These are phyloP conservation scores for Kwoniella dejecticola DNA, from an alignment of 768 basidiomycete genomes.

Conservation along the genomic window DNA sequence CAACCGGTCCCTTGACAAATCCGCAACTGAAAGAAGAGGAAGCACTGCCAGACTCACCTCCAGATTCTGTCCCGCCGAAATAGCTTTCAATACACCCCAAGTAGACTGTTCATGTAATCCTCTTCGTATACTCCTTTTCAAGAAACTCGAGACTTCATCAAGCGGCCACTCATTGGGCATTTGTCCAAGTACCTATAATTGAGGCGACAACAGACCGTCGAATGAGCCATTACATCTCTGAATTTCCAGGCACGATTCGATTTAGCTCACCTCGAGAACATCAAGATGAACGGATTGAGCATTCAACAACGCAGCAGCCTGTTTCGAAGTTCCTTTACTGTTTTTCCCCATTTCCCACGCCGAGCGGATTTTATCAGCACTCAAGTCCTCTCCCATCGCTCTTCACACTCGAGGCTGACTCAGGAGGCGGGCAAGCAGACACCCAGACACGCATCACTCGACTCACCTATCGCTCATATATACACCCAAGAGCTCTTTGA, in stretches of 20 bases:
- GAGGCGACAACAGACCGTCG: too few species aligned
- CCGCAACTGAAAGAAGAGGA: too few species aligned
- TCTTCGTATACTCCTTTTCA: slow-evolving; percentile 74
- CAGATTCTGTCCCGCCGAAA: slow-evolving; percentile 78
- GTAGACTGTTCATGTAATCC: slow-evolving; percentile 64
- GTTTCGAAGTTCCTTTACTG: slow-evolving; percentile 63
- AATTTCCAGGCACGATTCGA: neutral
- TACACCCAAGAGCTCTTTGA: slow-evolving; percentile 74
- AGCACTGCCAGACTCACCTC: slow-evolving; percentile 58
- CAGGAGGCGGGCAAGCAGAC: neutral
- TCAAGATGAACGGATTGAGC: slow-evolving; percentile 80
- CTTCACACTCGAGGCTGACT: neutral
- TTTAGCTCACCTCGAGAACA: slow-evolving; percentile 66
- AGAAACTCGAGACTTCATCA: slow-evolving; percentile 70
- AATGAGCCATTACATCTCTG: neutral
- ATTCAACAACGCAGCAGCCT: slow-evolving; percentile 70
- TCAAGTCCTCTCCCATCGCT: neutral
- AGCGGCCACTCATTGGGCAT: slow-evolving; percentile 78
- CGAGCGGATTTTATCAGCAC: too few species aligned
- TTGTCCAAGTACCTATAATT: slow-evolving; percentile 60
- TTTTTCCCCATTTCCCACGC: too few species aligned
- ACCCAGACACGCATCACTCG: neutral
- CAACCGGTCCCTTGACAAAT: too few species aligned
- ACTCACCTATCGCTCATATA: slow-evolving; percentile 78
- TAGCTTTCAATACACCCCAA: slow-evolving; percentile 66